These are phyloP conservation scores for Ogataea nitratoaversa DNA, from an alignment of 805 yeast genomes.

Conservation along the genomic window DNA sequence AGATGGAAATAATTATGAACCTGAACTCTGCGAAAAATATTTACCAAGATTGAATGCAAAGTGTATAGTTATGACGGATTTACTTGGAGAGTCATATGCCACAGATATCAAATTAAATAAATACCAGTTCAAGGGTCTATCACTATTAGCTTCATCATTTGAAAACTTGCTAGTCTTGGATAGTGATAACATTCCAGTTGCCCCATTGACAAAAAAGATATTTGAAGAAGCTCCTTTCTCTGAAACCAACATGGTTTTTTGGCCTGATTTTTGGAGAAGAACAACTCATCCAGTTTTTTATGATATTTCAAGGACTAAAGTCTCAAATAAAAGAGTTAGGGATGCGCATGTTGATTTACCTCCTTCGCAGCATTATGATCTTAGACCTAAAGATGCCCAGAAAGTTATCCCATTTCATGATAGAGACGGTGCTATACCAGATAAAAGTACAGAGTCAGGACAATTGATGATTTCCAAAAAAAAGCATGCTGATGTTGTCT, in stretches of 20 bases:
- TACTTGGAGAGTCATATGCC: slow-evolving; percentile 30
- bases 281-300: slow-evolving; percentile 57
- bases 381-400: slow-evolving; percentile 15
- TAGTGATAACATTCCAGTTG: slow-evolving; percentile 42
- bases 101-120: slow-evolving; percentile 24
- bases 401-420: slow-evolving; percentile 49
- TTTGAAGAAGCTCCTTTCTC: slow-evolving; percentile 43
- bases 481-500: slow-evolving; percentile 48
- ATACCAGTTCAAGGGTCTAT: slow-evolving; percentile 35
- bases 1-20: slow-evolving; percentile 32
- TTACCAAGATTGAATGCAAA: slow-evolving; percentile 38
- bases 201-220: slow-evolving; percentile 50
- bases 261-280: slow-evolving; percentile 70
- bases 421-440: slow-evolving; percentile 56
- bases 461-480: slow-evolving; percentile 55
- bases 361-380: slow-evolving; percentile 12
- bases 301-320: slow-evolving; percentile 45
- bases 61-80: slow-evolving; percentile 37
- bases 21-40: slow-evolving; percentile 34
- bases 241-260: slow-evolving; percentile 45
- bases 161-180: slow-evolving; percentile 44
- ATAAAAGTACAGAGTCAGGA: slow-evolving; percentile 62
- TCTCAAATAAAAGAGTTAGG: slow-evolving; percentile 32
- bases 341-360: slow-evolving; percentile 28
- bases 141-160: slow-evolving; percentile 41